Evolutionary conservation across 129 eudicot genomes (phyloP).

Genomic region (Heracleum sosnowskyi): DNA sequence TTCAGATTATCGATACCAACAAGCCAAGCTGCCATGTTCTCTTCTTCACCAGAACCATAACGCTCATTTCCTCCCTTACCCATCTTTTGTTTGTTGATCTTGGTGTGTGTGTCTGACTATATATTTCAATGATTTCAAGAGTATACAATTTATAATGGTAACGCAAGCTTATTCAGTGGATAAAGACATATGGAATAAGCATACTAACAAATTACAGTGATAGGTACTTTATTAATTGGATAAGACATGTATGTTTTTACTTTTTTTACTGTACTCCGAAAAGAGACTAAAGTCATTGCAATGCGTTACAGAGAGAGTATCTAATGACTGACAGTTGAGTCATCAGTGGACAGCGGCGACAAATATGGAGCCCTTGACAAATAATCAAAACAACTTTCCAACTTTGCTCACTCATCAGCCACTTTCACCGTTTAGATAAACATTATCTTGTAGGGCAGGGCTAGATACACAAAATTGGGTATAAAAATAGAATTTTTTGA

Average conservation of each 20-base stretch:
- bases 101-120: background rate
- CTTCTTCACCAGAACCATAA: constrained; percentile 16
- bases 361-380: background rate
- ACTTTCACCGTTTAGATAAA: background rate
- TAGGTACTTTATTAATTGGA: too few relatives aligned
- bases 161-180: background rate
- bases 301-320: too few relatives aligned
- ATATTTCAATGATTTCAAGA: background rate
- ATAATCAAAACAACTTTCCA: background rate
- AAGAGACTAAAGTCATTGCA: too few relatives aligned
- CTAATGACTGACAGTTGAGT: background rate
- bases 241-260: too few relatives aligned
- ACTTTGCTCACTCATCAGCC: background rate
- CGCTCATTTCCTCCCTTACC: constrained; percentile 42
- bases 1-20: constrained; percentile 62
- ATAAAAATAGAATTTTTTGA: too few relatives aligned
- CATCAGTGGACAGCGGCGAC: background rate
- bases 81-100: constrained; percentile 15
- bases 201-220: too few relatives aligned
- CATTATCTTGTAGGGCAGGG: too few relatives aligned
- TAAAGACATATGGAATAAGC: too few relatives aligned
- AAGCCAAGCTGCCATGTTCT: constrained; percentile 98
- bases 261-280: too few relatives aligned
- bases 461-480: too few relatives aligned
- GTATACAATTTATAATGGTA: background rate